Evolutionary conservation across 31 red algal species (phyloP).

Genomic region (Odonthalia washingtoniensis): DNA sequence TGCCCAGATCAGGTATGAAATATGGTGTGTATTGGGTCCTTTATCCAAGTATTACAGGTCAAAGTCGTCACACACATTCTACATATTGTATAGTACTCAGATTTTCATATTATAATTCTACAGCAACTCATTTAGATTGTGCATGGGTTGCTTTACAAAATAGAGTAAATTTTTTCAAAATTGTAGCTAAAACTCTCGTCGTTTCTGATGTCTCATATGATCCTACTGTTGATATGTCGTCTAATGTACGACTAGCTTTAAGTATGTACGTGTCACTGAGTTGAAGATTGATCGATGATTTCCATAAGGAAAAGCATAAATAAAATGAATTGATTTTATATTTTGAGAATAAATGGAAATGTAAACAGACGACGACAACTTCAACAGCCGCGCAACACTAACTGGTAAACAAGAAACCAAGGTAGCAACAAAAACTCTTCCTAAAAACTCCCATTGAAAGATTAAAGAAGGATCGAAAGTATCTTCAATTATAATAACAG

Average conservation of each 20-base stretch:
- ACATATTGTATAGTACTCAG: conserved; percentile 85
- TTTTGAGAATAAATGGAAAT: no score
- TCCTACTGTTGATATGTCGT: neutral
- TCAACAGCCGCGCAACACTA: conserved; percentile 81
- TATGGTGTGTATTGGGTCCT: conserved; percentile 97
- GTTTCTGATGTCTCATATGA: conserved; percentile 30
- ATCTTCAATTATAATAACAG: conserved; percentile 77
- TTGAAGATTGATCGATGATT: conserved; percentile 66
- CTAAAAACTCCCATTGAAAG: conserved; percentile 76
- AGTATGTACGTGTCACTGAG: conserved; percentile 34
- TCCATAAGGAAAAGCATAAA: conserved; percentile 14
- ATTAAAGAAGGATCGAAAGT: conserved; percentile 86
- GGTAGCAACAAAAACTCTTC: conserved; percentile 77
- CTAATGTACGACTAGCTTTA: conserved; percentile 39
- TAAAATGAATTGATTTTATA: neutral
- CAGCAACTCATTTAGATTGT: conserved; percentile 35
- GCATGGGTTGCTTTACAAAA: conserved; percentile 82
- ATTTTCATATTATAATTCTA: neutral
- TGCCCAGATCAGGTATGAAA: conserved; percentile 82
- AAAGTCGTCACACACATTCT: conserved; percentile 69
- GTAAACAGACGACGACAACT: conserved; percentile 69
- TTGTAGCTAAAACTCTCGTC: conserved; percentile 85
- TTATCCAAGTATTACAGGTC: conserved; percentile 51
- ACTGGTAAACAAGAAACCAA: conserved; percentile 89
- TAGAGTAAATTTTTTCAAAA: conserved; percentile 75